Percentiles rank a stretch among this genome's conserved stretches.
Conservation (phyloP, 345 rosid species). For the Bretschneidera sinensis region DNA sequence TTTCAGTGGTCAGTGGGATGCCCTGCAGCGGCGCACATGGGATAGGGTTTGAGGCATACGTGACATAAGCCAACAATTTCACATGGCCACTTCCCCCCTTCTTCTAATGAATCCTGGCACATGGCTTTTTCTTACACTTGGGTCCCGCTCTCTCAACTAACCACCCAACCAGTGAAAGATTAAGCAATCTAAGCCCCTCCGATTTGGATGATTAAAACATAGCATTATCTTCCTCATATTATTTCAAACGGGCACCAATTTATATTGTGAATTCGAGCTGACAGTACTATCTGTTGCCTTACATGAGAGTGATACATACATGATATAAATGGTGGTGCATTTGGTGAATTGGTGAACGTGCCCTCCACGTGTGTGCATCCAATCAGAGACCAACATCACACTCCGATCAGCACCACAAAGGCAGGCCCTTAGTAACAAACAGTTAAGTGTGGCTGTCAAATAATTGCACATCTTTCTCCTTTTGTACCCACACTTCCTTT, state of each 20-base stretch:
- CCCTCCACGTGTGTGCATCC: conserved; percentile 23
- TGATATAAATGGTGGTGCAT: too few species aligned
- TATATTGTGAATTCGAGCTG: too few species aligned
- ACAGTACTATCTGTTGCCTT: too few species aligned
- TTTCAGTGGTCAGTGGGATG: conserved; percentile 24
- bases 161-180: not conserved
- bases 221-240: too few species aligned
- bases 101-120: conserved; percentile 32
- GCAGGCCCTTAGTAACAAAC: not conserved
- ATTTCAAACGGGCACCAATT: too few species aligned
- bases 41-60: conserved; percentile 32
- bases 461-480: conserved; percentile 13
- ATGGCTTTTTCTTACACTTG: conserved; percentile 23
- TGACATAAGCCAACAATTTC: conserved; percentile 37
- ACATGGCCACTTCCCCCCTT: conserved; percentile 26
- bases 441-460: conserved; percentile 12
- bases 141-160: conserved; percentile 28
- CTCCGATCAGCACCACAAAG: conserved; percentile 7
- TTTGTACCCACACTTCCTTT: conserved; percentile 6
- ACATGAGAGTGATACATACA: too few species aligned
- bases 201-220: too few species aligned
- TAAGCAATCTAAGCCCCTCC: not conserved
- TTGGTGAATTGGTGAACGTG: conserved; percentile 16
- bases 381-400: too few species aligned
- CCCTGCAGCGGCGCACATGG: conserved; percentile 54